Percentiles rank a stretch among this genome's conserved stretches.
phyloP scores from a whole-genome alignment of 495 filamentous ascomycete genomes.

The Lophium mytilinum region DNA sequence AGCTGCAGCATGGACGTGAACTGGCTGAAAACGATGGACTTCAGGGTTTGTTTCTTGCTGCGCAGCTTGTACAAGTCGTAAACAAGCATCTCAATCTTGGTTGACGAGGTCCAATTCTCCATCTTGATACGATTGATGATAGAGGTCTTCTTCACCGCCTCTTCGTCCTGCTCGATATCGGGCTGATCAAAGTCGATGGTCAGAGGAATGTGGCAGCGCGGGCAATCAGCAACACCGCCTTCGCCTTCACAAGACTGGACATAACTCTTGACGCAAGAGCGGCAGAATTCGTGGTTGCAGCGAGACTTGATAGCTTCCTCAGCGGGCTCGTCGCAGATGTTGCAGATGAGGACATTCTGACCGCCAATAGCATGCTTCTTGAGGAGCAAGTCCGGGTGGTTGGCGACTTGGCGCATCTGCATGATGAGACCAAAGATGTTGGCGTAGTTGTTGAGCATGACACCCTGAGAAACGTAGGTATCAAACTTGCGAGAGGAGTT shows the following conservation, averaged over 20 bases:
- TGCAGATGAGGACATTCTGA: conserved; percentile 85
- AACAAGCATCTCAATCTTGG: conserved; percentile 93
- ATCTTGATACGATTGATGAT: conserved; percentile 97
- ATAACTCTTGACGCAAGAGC: conserved; percentile 78
- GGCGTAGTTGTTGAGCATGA: conserved; percentile 94
- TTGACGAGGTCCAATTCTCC: conserved; percentile 94
- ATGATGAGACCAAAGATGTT: conserved; percentile 83
- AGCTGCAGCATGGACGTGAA: conserved; percentile 67
- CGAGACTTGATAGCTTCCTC: conserved; percentile 87
- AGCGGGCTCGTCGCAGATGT: conserved; percentile 89
- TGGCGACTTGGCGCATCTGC: conserved; percentile 94
- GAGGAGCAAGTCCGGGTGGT: conserved; percentile 89
- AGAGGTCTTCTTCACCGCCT: conserved; percentile 76
- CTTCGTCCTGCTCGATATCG: conserved; percentile 81
- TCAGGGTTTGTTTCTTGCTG: conserved; percentile 82
- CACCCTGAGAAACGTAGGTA: conserved; percentile 88
- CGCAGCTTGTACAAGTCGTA: conserved; percentile 86
- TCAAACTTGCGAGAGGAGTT: conserved; percentile 81
- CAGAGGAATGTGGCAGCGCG: conserved; percentile 81
- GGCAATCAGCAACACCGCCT: conserved; percentile 64
- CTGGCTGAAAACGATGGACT: conserved; percentile 72
- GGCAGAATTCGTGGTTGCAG: conserved; percentile 94
- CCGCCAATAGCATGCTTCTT: conserved; percentile 81
- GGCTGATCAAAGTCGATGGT: conserved; percentile 89
- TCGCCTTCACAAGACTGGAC: conserved; percentile 57